Base-by-base conservation (phyloP, 305 asterid species). In the Fraxinus angustifolia region DNA sequence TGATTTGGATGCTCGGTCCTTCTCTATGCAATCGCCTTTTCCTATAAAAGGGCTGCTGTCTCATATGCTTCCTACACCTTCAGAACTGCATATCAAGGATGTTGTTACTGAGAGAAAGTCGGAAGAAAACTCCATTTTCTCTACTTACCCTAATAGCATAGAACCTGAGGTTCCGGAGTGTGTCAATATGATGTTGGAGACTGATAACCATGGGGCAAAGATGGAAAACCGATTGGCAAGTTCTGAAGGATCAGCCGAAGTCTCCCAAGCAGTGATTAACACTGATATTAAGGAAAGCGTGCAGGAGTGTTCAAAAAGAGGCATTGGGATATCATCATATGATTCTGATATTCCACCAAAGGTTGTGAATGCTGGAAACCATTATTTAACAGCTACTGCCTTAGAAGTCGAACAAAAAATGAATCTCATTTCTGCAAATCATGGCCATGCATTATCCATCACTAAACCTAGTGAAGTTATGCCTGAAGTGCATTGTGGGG, bases 171-270 rank as follows among this genome's bases (percentile, higher is more conserved):
- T 83, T 83, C 77, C 85, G 56, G 87, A 84, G 80, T 76, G 40
- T 11, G 82, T 73, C 75, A 62, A 67, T 76, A 76, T 82, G 42
- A 74, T 78, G 80, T 80, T 85, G 80, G 93, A 84, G 87, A 81
- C 87, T 80, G 90, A 79, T 65, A 86, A 84, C 82, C 77, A 81
- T 78, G 84, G 80, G 33, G 58, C 71, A 67, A 90, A 88, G 81
- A 85, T 80, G 88, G 92, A 90, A 82, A 90, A 77, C 86, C 90
- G 78, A 65, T 84, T 86, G 82, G 92, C 87, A 81, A 87, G 93
- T 86, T 91, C 92, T 78, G 97, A 94, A 87, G 97, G 97, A 82
- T 91, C 97, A 73, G 86, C 87, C 76, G 94, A 92, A 84, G 91
- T 85, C 79, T 88, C 94, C 79, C 95, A 91, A 85, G 88, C 91